These are phyloP conservation scores for Cordyceps cateniannulata DNA, from an alignment of 2,329 filamentous ascomycete species.

Conservation along the genomic window DNA sequence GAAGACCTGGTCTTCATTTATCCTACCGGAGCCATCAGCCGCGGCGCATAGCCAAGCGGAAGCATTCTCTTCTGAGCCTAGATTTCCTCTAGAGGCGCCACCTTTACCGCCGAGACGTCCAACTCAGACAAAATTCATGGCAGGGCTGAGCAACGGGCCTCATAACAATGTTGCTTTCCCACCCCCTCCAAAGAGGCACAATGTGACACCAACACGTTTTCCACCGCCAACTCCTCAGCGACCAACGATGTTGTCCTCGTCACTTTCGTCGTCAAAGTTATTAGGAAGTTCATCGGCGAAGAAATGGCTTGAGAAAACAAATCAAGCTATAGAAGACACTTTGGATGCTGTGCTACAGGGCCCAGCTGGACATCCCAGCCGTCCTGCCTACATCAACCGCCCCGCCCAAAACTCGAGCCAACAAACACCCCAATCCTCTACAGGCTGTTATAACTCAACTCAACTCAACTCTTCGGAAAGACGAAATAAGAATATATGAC, in stretches of 20 bases:
- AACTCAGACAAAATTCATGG: not conserved
- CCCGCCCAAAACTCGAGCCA: not conserved
- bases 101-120: not conserved
- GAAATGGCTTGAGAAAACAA: conserved; percentile 30
- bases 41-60: not conserved
- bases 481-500: not conserved
- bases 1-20: not conserved
- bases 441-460: not conserved
- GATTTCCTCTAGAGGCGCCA: not conserved
- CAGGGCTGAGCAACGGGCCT: not conserved
- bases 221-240: not conserved
- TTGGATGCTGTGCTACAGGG: conserved; percentile 25
- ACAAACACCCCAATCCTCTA: not conserved
- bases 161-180: conserved; percentile 1
- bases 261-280: conserved; percentile 16
- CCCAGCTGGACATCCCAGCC: not conserved
- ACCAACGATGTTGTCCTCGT: not conserved
- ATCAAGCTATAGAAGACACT: conserved; percentile 27
- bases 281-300: conserved; percentile 28
- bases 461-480: not conserved
- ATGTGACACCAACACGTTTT: not conserved
- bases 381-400: conserved; percentile 2
- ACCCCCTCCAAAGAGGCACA: conserved; percentile 1
- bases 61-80: not conserved
- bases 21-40: not conserved